Base-by-base conservation (phyloP, 2,329 filamentous ascomycete species). In the Colletotrichum higginsianum region DNA sequence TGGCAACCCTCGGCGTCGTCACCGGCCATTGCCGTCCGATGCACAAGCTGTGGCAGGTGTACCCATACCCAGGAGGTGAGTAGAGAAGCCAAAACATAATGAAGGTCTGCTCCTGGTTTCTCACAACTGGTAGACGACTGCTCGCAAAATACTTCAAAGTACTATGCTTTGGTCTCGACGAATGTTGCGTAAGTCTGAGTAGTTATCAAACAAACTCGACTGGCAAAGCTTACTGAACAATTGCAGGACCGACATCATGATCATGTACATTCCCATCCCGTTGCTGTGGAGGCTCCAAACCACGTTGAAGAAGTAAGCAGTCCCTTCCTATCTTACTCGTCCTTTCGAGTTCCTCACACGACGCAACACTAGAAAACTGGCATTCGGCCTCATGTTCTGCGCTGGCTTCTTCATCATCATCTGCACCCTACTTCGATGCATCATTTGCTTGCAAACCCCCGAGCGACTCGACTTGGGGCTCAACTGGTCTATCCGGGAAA, bases 401-500 rank as follows among this genome's bases (percentile, higher is more conserved):
- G 72, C 73, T 16, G 74, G 74, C 52, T 63, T 74, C 61, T 74
- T 75, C 53, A 72, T 75, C 30, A 60, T 74, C 16, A 63, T 71
- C 15, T 73, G 68, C 61, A 72, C 73, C 21, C 21, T 74, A 2
- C 66, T 75, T 4, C 74, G 74, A 35, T 72, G 69, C 57, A 52
- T 70, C 13, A 73, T 67, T 42, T 69, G 64, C 35, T 23, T 74
- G 42, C 52, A 47, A 13, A 70, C 63, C 12, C 56, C 71, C 6
- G 68, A 67, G n/a, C 65, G 68, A 44, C 63, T 69, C 46, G 63
- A 71, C 44, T 26, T 67, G 4, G 67, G 67, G 16, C 6, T 71
- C 6, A 71, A 66, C 30, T 75, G 74, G 74, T 71, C 71, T 2
- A 71, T 72, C n/a, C 69, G 73, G 8, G 74, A 75, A 61, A 71